These are phyloP conservation scores for Bremia lactucae DNA, from an alignment of 352 stramenopile species.

Conservation along the genomic window DNA sequence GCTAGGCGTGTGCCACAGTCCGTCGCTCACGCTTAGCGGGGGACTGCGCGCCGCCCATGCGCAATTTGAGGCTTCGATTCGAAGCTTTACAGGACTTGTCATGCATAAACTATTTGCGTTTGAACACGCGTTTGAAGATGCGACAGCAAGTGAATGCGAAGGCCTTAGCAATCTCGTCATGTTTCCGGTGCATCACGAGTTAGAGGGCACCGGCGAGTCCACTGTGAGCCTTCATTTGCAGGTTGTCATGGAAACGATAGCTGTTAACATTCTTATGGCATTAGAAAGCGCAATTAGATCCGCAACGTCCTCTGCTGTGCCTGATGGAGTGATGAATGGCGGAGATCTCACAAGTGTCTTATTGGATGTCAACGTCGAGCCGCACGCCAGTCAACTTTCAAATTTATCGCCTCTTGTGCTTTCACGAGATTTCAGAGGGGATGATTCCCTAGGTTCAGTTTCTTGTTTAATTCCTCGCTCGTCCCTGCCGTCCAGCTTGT, in stretches of 20 bases:
- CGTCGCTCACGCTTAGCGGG: constrained; percentile 32
- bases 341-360: constrained; percentile 35
- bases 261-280: constrained; percentile 75
- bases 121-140: constrained; percentile 63
- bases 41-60: constrained; percentile 41
- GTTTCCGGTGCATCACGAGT: constrained; percentile 67
- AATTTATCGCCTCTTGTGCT: constrained; percentile 20
- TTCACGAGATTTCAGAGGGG: constrained; percentile 5
- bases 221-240: constrained; percentile 74
- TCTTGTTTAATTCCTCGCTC: constrained; percentile 9
- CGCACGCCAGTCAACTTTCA: constrained; percentile 14
- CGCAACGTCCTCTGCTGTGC: constrained; percentile 31
- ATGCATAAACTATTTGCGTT: constrained; percentile 81
- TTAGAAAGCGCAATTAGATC: constrained; percentile 65
- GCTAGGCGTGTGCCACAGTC: constrained; percentile 75
- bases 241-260: constrained; percentile 71
- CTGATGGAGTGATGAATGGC: constrained; percentile 5
- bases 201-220: constrained; percentile 45
- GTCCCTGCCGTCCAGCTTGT: constrained; percentile 1
- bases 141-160: constrained; percentile 43
- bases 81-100: constrained; percentile 54
- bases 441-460: constrained; percentile 3
- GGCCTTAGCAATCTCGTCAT: constrained; percentile 61
- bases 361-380: constrained; percentile 70
- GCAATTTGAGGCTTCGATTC: constrained; percentile 57